Evolutionary conservation across 495 filamentous ascomycete genomes (phyloP).

Genomic region (Aspergillus ellipticus): DNA sequence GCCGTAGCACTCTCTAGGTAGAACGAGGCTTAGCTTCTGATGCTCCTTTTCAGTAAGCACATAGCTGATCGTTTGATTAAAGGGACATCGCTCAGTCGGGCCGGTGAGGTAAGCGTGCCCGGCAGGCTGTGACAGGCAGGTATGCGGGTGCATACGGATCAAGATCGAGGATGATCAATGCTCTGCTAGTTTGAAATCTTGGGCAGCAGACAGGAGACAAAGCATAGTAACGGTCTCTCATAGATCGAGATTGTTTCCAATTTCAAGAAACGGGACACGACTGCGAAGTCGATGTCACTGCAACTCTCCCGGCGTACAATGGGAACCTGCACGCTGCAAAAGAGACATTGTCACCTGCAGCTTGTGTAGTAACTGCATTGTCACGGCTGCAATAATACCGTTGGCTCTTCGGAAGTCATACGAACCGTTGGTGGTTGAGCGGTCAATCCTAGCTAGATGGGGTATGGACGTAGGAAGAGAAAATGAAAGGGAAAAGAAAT

Average conservation of each 20-base stretch:
- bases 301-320: background rate
- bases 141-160: background rate
- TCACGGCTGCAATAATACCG: slow-evolving; percentile 12
- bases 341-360: slow-evolving; percentile 2
- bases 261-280: background rate
- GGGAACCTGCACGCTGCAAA: background rate
- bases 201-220: background rate
- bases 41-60: slow-evolving; percentile 1
- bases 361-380: background rate
- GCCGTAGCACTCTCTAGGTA: slow-evolving; percentile 1
- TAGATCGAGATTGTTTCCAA: background rate
- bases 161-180: background rate
- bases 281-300: background rate
- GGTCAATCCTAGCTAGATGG: background rate
- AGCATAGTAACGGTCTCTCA: background rate
- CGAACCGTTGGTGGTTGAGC: slow-evolving; percentile 1
- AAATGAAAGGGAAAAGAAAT: background rate
- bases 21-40: slow-evolving; percentile 7
- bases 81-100: background rate
- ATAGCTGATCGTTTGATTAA: slow-evolving; percentile 9
- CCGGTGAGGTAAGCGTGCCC: slow-evolving; percentile 5
- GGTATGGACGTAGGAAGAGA: background rate
- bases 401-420: slow-evolving; percentile 3
- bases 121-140: slow-evolving; percentile 5
- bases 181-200: background rate